Percentiles rank a stretch among this genome's conserved stretches.
phyloP scores from a whole-genome alignment of 441 rosid species.

The Populus hybrid region DNA sequence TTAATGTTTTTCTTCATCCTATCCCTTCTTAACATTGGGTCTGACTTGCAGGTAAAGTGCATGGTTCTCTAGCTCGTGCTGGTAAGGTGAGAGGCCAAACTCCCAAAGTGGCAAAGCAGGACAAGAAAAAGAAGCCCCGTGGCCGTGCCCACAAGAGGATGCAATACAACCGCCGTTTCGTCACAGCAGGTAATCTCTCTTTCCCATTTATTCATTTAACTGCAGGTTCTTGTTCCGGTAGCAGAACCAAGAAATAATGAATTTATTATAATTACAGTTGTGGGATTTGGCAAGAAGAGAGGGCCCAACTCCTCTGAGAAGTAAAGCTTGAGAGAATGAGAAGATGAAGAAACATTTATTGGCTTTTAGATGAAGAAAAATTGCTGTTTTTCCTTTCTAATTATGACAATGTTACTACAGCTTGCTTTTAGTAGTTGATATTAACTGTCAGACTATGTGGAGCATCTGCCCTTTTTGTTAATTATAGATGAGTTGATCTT shows the following conservation, averaged over 20 bases:
- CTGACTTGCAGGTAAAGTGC: neutral
- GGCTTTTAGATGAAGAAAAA: neutral
- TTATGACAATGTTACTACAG: neutral
- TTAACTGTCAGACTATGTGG: neutral
- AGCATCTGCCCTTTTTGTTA: neutral
- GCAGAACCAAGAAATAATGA: neutral
- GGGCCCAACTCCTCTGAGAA: constrained; percentile 13
- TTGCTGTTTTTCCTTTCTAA: neutral
- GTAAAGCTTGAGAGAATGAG: neutral
- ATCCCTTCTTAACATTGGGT: neutral
- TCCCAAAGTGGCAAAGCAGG: constrained; percentile 2
- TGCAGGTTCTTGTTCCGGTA: neutral
- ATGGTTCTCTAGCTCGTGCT: neutral
- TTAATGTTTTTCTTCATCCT: neutral
- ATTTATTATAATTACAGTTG: constrained; percentile 3
- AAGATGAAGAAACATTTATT: neutral
- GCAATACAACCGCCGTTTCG: neutral
- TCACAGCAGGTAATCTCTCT: neutral
- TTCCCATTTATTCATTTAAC: neutral
- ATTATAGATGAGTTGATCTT: neutral
- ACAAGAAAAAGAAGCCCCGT: constrained; percentile 2
- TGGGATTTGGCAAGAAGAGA: constrained; percentile 24
- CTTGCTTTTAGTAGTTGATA: neutral
- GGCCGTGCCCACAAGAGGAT: constrained; percentile 1
- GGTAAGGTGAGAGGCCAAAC: neutral